These are phyloP conservation scores for Termitomyces sp. DNA, from an alignment of 768 basidiomycete genomes.

Conservation along the genomic window DNA sequence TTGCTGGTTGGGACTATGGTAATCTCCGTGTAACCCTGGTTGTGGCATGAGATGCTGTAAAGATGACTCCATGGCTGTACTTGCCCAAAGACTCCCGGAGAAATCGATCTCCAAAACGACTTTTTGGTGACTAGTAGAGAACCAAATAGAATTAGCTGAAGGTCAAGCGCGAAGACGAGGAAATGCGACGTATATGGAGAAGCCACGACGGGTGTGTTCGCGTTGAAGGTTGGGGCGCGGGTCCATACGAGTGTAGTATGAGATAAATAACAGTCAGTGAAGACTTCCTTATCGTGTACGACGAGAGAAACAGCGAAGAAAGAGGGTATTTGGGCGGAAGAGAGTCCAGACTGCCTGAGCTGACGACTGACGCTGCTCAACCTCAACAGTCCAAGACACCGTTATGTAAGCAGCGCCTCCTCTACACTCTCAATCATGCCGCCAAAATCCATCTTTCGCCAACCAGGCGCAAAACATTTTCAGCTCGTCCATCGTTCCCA, in stretches of 20 bases:
- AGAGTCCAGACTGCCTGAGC: slow-evolving; percentile 10
- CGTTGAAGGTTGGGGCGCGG: slow-evolving; percentile 59
- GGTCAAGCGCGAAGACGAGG: slow-evolving; percentile 19
- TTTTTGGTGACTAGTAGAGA: slow-evolving; percentile 92
- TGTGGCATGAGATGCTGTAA: slow-evolving; percentile 17
- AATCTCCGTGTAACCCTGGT: slow-evolving; percentile 90
- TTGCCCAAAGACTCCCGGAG: slow-evolving; percentile 79
- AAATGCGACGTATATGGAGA: slow-evolving; percentile 78
- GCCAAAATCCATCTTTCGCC: slow-evolving; percentile 83
- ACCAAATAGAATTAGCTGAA: slow-evolving; percentile 39
- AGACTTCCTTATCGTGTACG: slow-evolving; percentile 20
- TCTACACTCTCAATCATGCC: slow-evolving; percentile 48
- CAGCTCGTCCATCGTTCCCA: slow-evolving; percentile 97
- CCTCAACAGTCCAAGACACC: slow-evolving; percentile 17
- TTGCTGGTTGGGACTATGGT: slow-evolving; percentile 79
- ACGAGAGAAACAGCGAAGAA: slow-evolving; percentile 5
- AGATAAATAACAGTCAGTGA: slow-evolving; percentile 23
- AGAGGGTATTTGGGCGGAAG: slow-evolving; percentile 10
- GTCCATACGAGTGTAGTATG: slow-evolving; percentile 35
- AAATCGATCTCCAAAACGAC: slow-evolving; percentile 94
- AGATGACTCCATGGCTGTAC: slow-evolving; percentile 19
- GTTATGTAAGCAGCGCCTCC: slow-evolving; percentile 30
- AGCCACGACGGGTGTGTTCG: slow-evolving; percentile 79
- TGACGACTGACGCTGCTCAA: slow-evolving; percentile 14
- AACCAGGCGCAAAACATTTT: slow-evolving; percentile 88